These are phyloP conservation scores for Cucurbita ficifolia DNA, from an alignment of 306 rosid species.

Conservation along the genomic window DNA sequence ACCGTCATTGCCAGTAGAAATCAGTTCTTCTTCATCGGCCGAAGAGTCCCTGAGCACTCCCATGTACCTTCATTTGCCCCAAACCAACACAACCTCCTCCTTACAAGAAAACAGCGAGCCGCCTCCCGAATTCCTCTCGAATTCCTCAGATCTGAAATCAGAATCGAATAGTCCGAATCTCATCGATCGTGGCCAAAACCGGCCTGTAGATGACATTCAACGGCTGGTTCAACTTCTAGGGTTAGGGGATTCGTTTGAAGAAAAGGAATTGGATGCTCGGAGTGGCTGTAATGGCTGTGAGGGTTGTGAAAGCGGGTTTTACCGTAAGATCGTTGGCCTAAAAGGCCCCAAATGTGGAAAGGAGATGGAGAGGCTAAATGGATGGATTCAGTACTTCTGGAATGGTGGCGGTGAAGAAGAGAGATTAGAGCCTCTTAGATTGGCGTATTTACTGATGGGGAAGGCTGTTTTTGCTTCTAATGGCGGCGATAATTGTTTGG, in stretches of 20 bases:
- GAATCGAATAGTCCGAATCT: background rate
- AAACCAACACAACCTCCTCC: background rate
- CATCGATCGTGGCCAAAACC: background rate
- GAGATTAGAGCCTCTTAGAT: constrained; percentile 55
- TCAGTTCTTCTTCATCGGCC: background rate
- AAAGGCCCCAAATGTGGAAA: constrained; percentile 70
- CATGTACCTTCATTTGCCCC: constrained; percentile 27
- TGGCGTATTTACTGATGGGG: constrained; percentile 68
- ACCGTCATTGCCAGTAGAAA: constrained; percentile 6
- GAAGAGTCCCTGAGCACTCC: constrained; percentile 43
- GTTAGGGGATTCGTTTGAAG: constrained; percentile 7
- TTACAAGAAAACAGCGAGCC: constrained; percentile 36
- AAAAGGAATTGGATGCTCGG: background rate
- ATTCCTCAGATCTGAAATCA: constrained; percentile 16
- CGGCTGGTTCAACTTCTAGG: constrained; percentile 43
- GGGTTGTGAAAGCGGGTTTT: constrained; percentile 64
- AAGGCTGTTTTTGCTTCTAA: constrained; percentile 44
- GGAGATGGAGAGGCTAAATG: constrained; percentile 59
- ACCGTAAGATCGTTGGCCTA: constrained; percentile 57
- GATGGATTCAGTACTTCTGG: constrained; percentile 60
- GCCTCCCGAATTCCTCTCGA: constrained; percentile 48
- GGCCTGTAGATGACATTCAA: constrained; percentile 31
- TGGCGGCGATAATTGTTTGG: constrained; percentile 28
- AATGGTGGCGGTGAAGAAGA: constrained; percentile 32
- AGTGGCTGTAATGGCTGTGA: constrained; percentile 9